Evolutionary conservation across 2,329 filamentous ascomycete genomes (phyloP).

Genomic region (Ciborinia camelliae): DNA sequence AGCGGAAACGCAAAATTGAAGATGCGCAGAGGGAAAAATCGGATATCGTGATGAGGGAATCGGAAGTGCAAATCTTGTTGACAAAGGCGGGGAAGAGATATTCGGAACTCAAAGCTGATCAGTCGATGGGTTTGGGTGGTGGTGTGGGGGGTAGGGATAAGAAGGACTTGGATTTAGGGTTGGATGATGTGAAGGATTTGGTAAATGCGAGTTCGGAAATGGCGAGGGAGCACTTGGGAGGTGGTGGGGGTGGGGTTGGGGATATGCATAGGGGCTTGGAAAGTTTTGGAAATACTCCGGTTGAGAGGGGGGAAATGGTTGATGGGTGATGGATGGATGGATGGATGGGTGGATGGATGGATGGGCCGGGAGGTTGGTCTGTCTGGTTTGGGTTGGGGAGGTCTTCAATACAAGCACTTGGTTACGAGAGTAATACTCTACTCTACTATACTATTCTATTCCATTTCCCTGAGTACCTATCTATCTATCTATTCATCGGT

Average conservation of each 20-base stretch:
- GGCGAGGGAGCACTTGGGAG: slow-evolving; percentile 20
- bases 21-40: slow-evolving; percentile 65
- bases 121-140: too few species aligned
- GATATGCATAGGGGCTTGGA: slow-evolving; percentile 40
- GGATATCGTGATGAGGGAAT: slow-evolving; percentile 66
- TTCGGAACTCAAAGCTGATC: slow-evolving; percentile 52
- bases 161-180: slow-evolving; percentile 32
- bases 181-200: slow-evolving; percentile 26
- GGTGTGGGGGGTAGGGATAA: too few species aligned
- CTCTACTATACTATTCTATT: too few species aligned
- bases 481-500: too few species aligned
- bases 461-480: too few species aligned
- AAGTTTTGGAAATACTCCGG: slow-evolving; percentile 42
- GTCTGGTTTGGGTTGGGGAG: too few species aligned
- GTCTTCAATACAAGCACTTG: too few species aligned
- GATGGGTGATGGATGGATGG: slow-evolving; percentile 22
- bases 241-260: slow-evolving; percentile 17
- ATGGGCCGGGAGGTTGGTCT: too few species aligned
- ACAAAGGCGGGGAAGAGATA: slow-evolving; percentile 76
- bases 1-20: slow-evolving; percentile 61
- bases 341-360: not conserved
- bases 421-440: too few species aligned
- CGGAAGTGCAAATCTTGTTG: slow-evolving; percentile 75
- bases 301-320: slow-evolving; percentile 31
- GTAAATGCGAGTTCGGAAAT: slow-evolving; percentile 17